Percentiles rank a stretch among this genome's conserved stretches.
Evolutionary conservation across 2,329 filamentous ascomycete species (phyloP).

Genomic region (Aureobasidium namibiae): DNA sequence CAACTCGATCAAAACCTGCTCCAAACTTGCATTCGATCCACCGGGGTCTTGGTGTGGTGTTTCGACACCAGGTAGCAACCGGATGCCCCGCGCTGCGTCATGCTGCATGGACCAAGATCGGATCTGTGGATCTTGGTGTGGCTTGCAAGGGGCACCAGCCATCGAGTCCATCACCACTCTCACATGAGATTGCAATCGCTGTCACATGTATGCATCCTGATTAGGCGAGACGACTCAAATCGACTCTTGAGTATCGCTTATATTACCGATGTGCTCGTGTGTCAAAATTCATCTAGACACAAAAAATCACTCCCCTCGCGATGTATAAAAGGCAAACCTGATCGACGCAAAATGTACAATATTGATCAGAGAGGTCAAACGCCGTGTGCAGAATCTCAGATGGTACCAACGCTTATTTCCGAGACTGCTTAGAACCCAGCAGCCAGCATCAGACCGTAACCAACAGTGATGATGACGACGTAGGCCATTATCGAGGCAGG

Average conservation of each 20-base stretch:
- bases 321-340: neutral
- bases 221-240: neutral
- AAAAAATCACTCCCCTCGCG: neutral
- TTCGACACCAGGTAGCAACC: neutral
- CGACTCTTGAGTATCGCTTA: neutral
- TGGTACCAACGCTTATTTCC: too few species aligned
- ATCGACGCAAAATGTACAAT: neutral
- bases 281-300: neutral
- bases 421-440: conserved; percentile 38
- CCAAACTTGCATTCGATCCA: neutral
- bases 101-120: neutral
- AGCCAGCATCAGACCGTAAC: conserved; percentile 81
- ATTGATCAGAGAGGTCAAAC: neutral
- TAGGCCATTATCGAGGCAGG: conserved; percentile 78
- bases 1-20: neutral
- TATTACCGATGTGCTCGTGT: neutral
- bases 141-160: neutral
- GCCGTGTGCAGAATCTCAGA: neutral
- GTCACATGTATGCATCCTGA: neutral
- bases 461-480: conserved; percentile 74
- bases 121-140: neutral
- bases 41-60: neutral
- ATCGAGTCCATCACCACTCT: neutral
- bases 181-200: neutral
- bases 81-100: neutral